A percentile compares a stretch with the other conserved stretches of the same genome.
Conservation (phyloP, 2,329 filamentous ascomycete genomes). For the Ophiostoma novo-ulmi region DNA sequence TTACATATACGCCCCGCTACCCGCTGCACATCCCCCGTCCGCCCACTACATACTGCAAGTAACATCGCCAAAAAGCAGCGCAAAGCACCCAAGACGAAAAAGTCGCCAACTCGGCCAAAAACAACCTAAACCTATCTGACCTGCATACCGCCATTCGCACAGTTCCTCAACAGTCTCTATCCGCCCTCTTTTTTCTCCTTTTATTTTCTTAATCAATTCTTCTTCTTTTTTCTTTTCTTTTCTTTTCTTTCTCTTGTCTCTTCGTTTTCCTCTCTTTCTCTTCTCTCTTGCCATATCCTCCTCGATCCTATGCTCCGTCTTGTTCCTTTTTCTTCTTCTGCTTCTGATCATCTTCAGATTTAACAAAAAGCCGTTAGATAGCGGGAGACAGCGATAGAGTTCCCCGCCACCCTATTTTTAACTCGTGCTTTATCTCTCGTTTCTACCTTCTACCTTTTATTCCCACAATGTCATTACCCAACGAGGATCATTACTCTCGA, state of each 20-base stretch:
- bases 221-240: neutral
- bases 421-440: neutral
- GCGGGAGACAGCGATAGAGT: neutral
- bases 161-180: conserved; percentile 4
- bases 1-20: conserved; percentile 5
- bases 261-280: neutral
- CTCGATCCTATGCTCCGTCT: neutral
- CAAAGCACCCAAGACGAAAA: neutral
- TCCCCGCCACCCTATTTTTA: neutral
- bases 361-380: neutral
- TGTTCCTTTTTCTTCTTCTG: neutral
- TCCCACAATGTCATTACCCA: neutral
- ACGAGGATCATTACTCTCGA: neutral
- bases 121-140: conserved; percentile 10
- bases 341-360: neutral
- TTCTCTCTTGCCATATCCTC: neutral
- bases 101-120: neutral
- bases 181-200: conserved; percentile 4
- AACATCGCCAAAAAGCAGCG: conserved; percentile 1
- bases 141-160: conserved; percentile 18
- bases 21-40: conserved; percentile 2
- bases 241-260: neutral
- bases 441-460: neutral
- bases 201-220: neutral
- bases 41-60: neutral